These are phyloP conservation scores for Cornus suecica DNA, from an alignment of 148 eudicot species.

Conservation along the genomic window DNA sequence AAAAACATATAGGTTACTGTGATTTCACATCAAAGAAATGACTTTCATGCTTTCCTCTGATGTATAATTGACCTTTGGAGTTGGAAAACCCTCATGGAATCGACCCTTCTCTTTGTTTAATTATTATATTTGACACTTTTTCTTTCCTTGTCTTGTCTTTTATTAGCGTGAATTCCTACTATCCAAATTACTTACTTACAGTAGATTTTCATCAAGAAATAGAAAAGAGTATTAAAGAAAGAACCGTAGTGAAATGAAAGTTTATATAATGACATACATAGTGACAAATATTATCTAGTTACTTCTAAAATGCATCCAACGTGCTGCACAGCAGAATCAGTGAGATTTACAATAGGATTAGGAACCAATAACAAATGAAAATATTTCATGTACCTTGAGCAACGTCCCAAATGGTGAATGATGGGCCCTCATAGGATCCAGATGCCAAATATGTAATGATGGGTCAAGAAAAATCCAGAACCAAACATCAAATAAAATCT, in stretches of 20 bases:
- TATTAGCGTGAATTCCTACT: too few relatives aligned
- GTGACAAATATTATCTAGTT: background rate
- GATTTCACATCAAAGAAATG: too few relatives aligned
- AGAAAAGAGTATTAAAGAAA: too few relatives aligned
- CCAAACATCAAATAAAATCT: conserved; percentile 6
- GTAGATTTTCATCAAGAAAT: too few relatives aligned
- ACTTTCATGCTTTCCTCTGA: too few relatives aligned
- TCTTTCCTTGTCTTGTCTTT: too few relatives aligned
- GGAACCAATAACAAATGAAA: conserved; percentile 1
- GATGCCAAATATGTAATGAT: conserved; percentile 79
- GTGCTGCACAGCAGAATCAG: conserved; percentile 2
- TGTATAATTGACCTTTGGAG: too few relatives aligned
- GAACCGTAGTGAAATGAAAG: background rate
- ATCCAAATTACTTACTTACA: too few relatives aligned
- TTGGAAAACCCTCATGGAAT: too few relatives aligned
- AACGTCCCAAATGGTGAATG: conserved; percentile 97
- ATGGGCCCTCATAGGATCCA: conserved; percentile 87
- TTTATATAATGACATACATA: background rate
- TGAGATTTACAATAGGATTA: background rate
- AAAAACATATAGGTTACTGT: too few relatives aligned
- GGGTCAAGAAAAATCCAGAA: conserved; percentile 54
- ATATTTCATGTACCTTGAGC: conserved; percentile 63
- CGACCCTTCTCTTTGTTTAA: too few relatives aligned
- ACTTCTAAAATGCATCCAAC: background rate
- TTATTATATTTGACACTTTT: too few relatives aligned